Percentiles rank a stretch among this genome's conserved stretches.
These are phyloP conservation scores for Collybia sp. DNA, from an alignment of 768 basidiomycete species.

Conservation along the genomic window DNA sequence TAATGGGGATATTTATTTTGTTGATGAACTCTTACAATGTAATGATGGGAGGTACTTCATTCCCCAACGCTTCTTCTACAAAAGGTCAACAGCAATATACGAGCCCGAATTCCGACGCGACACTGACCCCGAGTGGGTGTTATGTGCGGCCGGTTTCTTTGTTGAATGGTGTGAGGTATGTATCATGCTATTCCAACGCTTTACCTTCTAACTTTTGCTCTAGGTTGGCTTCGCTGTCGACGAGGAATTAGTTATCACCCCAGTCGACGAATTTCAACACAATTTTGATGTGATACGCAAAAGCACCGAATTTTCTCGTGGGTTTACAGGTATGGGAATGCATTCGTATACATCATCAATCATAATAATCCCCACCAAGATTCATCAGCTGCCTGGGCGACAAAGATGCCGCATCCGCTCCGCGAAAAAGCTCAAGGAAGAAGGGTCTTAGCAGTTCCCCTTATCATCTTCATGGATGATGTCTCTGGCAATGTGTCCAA, in stretches of 20 bases:
- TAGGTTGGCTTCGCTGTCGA: conserved; percentile 4
- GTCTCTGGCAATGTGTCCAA: conserved; percentile 20
- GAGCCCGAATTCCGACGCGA: not conserved
- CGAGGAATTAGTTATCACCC: not conserved
- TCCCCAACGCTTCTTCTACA: not conserved
- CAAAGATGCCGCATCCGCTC: conserved; percentile 7
- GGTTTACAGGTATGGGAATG: not conserved
- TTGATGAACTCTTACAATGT: not conserved
- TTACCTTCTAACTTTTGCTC: too few relatives aligned
- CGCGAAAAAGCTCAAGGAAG: conserved; percentile 7
- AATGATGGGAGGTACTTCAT: not conserved
- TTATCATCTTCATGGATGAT: conserved; percentile 19
- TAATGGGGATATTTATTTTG: not conserved
- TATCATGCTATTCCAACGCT: too few relatives aligned
- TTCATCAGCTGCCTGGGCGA: not conserved
- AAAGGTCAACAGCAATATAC: not conserved
- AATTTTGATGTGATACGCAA: conserved; percentile 2
- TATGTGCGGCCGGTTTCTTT: too few relatives aligned
- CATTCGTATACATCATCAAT: not conserved
- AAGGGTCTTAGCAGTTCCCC: conserved; percentile 9
- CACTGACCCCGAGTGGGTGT: too few relatives aligned
- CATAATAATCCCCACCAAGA: conserved; percentile 1
- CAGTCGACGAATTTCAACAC: not conserved
- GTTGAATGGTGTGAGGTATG: too few relatives aligned
- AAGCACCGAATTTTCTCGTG: not conserved